These are phyloP conservation scores for Passalora sequoiae DNA, from an alignment of 2,329 filamentous ascomycete species.

Conservation along the genomic window DNA sequence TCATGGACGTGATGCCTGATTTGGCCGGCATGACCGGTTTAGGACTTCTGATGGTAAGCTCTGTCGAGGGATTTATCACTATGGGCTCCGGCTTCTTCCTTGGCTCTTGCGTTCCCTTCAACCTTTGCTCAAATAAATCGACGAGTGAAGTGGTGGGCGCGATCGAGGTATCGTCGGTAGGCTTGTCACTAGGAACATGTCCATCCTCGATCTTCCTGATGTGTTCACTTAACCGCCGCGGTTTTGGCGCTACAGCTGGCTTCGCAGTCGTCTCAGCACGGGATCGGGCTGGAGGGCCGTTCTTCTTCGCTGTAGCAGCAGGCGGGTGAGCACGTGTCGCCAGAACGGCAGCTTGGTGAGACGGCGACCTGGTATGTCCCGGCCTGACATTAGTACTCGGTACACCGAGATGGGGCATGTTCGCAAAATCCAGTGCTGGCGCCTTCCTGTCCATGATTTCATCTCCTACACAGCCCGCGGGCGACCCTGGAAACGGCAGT, in stretches of 20 bases:
- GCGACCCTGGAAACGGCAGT: slow-evolving; percentile 12
- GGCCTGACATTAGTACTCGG: slow-evolving; percentile 7
- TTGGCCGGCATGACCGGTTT: slow-evolving; percentile 34
- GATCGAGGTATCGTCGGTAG: slow-evolving; percentile 24
- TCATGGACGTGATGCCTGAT: slow-evolving; percentile 30
- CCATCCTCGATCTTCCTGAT: slow-evolving; percentile 7
- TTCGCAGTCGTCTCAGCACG: slow-evolving; percentile 13
- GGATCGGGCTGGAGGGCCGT: not conserved
- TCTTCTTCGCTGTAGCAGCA: slow-evolving; percentile 3
- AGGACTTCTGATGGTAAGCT: slow-evolving; percentile 38
- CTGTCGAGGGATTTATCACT: slow-evolving; percentile 24
- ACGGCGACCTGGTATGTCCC: slow-evolving; percentile 22
- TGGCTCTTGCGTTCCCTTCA: slow-evolving; percentile 17
- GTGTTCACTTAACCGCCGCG: slow-evolving; percentile 24
- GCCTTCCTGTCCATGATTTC: slow-evolving; percentile 7
- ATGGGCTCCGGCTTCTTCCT: slow-evolving; percentile 18
- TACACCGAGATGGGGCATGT: slow-evolving; percentile 8
- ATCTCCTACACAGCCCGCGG: slow-evolving; percentile 6
- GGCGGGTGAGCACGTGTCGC: slow-evolving; percentile 25
- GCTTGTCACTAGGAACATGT: slow-evolving; percentile 10
- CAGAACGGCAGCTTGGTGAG: slow-evolving; percentile 27
- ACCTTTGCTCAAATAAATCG: slow-evolving; percentile 60
- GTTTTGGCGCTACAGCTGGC: slow-evolving; percentile 28
- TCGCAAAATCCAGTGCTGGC: slow-evolving; percentile 4
- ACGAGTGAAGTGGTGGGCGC: slow-evolving; percentile 60